Percentiles rank a stretch among this genome's conserved stretches.
Conservation (phyloP, 2,329 filamentous ascomycete species). For the Nectriaceae sp. region DNA sequence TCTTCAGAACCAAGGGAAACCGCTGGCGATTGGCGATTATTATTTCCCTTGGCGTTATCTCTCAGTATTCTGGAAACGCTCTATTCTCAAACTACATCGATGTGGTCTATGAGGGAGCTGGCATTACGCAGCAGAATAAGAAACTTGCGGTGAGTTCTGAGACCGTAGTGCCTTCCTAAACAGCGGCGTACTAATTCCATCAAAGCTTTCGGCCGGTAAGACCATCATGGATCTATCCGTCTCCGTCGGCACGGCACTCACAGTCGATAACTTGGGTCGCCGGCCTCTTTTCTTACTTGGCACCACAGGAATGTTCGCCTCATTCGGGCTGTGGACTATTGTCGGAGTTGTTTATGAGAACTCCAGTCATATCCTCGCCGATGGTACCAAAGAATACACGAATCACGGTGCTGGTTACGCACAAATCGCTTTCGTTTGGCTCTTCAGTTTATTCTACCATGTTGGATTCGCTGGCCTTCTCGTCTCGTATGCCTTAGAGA, state of each 20-base stretch:
- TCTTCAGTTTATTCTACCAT: conserved; percentile 58
- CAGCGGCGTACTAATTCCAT: not conserved
- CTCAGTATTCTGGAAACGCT: conserved; percentile 66
- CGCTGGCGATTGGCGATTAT: conserved; percentile 61
- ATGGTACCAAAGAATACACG: conserved; percentile 25
- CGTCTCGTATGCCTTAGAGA: conserved; percentile 56
- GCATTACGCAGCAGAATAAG: conserved; percentile 55
- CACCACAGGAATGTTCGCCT: conserved; percentile 45
- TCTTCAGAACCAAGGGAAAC: conserved; percentile 63
- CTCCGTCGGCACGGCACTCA: conserved; percentile 52
- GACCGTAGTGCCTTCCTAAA: not conserved
- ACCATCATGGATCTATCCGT: conserved; percentile 58
- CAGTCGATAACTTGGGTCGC: conserved; percentile 49
- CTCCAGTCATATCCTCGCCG: conserved; percentile 20
- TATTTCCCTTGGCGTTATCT: conserved; percentile 63
- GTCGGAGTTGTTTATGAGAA: conserved; percentile 51
- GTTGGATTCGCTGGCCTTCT: conserved; percentile 58
- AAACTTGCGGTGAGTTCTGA: conserved; percentile 47
- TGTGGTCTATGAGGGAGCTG: conserved; percentile 58
- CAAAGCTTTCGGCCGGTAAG: conserved; percentile 49
- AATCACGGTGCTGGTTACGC: conserved; percentile 48
- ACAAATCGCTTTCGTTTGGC: conserved; percentile 57
- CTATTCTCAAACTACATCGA: conserved; percentile 66
- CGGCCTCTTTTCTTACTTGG: conserved; percentile 52
- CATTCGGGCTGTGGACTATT: conserved; percentile 50